A percentile compares a stretch with the other conserved stretches of the same genome.
Conservation (phyloP, 164 flowering plant species). For the Cinnamomum micranthum region DNA sequence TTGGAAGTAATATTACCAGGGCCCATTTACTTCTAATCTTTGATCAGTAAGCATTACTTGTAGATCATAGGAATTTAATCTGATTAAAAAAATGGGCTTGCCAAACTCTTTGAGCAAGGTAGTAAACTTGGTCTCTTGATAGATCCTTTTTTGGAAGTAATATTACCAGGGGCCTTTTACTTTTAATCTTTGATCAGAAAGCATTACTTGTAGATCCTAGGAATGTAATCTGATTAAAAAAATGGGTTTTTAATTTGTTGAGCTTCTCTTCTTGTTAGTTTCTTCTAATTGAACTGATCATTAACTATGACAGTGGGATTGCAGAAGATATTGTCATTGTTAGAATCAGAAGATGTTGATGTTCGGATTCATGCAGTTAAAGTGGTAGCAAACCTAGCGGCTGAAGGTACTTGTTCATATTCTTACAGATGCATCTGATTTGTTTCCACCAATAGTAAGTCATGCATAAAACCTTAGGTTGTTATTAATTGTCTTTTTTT, state of each 20-base stretch:
- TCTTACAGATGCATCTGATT: neutral
- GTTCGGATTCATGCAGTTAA: constrained; percentile 96
- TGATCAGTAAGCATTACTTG: too few species aligned
- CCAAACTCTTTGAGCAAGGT: constrained; percentile 56
- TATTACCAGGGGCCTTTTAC: neutral
- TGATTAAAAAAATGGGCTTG: constrained; percentile 17
- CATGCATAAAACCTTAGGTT: too few species aligned
- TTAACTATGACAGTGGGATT: constrained; percentile 66
- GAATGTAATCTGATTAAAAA: too few species aligned
- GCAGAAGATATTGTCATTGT: constrained; percentile 90
- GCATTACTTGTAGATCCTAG: too few species aligned
- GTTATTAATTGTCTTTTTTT: too few species aligned
- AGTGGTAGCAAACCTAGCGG: constrained; percentile 96
- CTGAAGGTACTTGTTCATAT: constrained; percentile 60
- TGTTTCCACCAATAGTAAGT: too few species aligned
- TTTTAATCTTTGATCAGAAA: neutral
- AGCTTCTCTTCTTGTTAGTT: neutral
- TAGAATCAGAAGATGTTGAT: constrained; percentile 89
- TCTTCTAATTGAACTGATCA: neutral
- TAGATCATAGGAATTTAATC: too few species aligned
- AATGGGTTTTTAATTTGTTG: too few species aligned
- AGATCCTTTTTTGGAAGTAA: neutral
- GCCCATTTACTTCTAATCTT: neutral
- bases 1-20: neutral
- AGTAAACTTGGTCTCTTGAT: neutral